phyloP scores from a whole-genome alignment of 2,329 filamentous ascomycete species.

The Fusarium solani-melongenae region DNA sequence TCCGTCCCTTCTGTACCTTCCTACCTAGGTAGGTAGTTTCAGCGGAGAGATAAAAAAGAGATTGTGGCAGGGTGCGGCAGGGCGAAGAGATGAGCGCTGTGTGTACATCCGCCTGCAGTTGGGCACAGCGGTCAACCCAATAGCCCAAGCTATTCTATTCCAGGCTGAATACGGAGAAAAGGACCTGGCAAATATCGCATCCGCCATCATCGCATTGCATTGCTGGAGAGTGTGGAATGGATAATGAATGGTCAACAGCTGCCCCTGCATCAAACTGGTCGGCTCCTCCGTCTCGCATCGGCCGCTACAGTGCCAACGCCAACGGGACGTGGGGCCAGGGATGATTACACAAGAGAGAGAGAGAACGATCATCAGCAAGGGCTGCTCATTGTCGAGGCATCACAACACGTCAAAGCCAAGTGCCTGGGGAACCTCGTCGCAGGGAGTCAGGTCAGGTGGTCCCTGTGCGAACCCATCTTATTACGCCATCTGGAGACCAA shows the following conservation, averaged over 20 bases:
- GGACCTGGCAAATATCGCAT: background rate
- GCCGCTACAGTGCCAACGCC: background rate
- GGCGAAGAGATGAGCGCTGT: background rate
- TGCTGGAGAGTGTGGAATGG: conserved; percentile 1
- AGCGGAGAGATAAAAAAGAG: conserved; percentile 3
- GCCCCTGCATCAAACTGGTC: background rate
- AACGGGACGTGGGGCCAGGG: background rate
- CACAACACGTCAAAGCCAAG: background rate
- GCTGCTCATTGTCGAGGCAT: background rate
- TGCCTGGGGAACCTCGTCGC: conserved; percentile 6
- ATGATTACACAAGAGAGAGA: background rate
- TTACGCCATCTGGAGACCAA: background rate
- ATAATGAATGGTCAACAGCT: background rate
- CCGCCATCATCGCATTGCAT: background rate
- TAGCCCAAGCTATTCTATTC: background rate
- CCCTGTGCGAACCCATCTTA: conserved; percentile 8
- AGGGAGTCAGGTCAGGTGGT: conserved; percentile 8
- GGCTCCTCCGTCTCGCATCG: background rate
- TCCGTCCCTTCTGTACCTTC: conserved; percentile 19
- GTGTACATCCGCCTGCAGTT: background rate
- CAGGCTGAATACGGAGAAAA: background rate
- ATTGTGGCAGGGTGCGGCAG: conserved; percentile 2
- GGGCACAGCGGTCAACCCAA: background rate
- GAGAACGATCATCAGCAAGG: background rate
- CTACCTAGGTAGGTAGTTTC: conserved; percentile 32